A percentile compares a stretch with the other conserved stretches of the same genome.
Conservation (phyloP, 495 filamentous ascomycete species). For the Penicillium antarcticum region DNA sequence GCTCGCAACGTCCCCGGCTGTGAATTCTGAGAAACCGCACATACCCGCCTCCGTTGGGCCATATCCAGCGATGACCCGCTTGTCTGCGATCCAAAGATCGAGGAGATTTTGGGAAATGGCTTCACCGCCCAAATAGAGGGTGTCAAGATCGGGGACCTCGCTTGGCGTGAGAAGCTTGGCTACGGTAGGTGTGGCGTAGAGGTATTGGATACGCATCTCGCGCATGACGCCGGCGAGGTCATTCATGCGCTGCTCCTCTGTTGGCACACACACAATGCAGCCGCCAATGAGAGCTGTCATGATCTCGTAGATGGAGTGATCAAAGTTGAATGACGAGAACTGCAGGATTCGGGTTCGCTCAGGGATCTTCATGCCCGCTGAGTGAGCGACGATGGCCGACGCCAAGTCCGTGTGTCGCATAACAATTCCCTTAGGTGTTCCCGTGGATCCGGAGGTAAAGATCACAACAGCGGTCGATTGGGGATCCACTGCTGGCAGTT, state of each 20-base stretch:
- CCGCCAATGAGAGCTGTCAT: slow-evolving; percentile 54
- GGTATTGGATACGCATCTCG: neutral
- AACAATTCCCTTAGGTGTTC: slow-evolving; percentile 26
- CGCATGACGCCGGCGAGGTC: neutral
- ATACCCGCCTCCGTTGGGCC: no score
- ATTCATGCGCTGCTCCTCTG: slow-evolving; percentile 38
- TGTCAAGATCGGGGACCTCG: neutral
- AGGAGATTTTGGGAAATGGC: no score
- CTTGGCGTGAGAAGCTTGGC: neutral
- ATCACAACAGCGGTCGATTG: slow-evolving; percentile 4
- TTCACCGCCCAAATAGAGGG: neutral
- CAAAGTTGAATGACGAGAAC: slow-evolving; percentile 58
- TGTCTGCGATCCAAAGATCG: no score
- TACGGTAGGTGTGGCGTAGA: neutral
- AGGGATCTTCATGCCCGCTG: slow-evolving; percentile 36
- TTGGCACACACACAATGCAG: slow-evolving; percentile 54
- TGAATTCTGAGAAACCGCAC: no score
- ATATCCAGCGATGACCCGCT: no score
- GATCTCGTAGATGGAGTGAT: slow-evolving; percentile 55
- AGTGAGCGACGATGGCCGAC: slow-evolving; percentile 26
- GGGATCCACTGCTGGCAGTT: no score
- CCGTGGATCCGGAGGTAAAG: slow-evolving; percentile 29
- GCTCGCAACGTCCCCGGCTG: no score
- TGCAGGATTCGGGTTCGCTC: slow-evolving; percentile 53
- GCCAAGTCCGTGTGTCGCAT: slow-evolving; percentile 15